Base-by-base conservation (phyloP, 306 rosid genomes). In the Lupinus albus region DNA sequence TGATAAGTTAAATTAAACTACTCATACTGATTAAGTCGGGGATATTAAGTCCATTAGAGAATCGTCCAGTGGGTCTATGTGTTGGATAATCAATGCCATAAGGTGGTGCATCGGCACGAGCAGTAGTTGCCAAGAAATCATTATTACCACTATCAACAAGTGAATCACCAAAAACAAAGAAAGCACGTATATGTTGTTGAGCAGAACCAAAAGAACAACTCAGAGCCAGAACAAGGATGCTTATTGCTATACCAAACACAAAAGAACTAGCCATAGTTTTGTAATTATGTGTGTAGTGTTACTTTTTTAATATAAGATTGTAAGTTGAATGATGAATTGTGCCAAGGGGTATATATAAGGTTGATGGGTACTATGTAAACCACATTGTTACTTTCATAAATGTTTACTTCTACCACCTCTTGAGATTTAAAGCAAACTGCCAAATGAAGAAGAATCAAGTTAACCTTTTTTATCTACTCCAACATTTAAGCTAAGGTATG, bases 81-180 rank as follows among this genome's bases (percentile, higher is more conserved):
- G 88, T 82, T n/a, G 96, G 96, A 61, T 79, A 84, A 69, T 89
- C 96, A 25, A 92, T 64, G 67, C 97, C 97, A 10, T 89, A 92
- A 14, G 98, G 98, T 10, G 67, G 76, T 11, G 91, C 28, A 11
- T 92, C 98, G 0, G 98, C 98, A 3, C 98, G 85, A 4, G 98
- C 96, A 6, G 85, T 80, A 77, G 98, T 92, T 11, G 78, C 76
- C 2, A 92, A 61, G 82, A 54, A 89, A 28, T 92, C 85, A 73
- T 92, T 92, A 85, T 92, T 92, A 14, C 98, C 98, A 50, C 81
- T 87, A 20, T 92, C 98, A 10, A 92, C 98, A 7, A 92, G 72
- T 4, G 98, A 92, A 66, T 92, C 98, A 0, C 96, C 98, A 44
- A 92, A 92, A 32, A 92, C 98, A 16, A 89, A 89, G 79, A 92